Base-by-base conservation (phyloP, 306 rosid species). In the Pyrus communis region DNA sequence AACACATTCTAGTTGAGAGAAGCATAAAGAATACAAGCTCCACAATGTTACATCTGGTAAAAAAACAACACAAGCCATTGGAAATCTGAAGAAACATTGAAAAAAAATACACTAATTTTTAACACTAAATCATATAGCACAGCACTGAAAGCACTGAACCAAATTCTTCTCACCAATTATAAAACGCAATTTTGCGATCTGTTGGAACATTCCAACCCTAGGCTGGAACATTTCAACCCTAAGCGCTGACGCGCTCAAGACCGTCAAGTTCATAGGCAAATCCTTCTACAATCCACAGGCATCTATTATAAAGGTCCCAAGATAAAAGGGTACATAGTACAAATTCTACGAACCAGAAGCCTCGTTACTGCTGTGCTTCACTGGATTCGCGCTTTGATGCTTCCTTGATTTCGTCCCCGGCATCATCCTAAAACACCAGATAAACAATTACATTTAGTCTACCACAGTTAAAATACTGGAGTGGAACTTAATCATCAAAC, bases 351-450 rank as follows among this genome's bases (percentile, higher is more conserved):
- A 80, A 81, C 65, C 85, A 57, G 33, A 49, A 46, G 38, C 21
- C 67, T 33, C 55, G 62, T 70, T 77, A 90, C 86, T 85, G 73
- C 83, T 84, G 88, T 30, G 87, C 84, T 27, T 91, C 97, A 25
- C 75, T 89, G 9, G 97, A 75, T 73, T 85, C 95, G 25, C 82
- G 96, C 80, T 93, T 91, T 42, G 98, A 82, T 69, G 98, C 85
- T 81, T 93, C 98, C 90, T 93, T 93, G 78, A 91, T 91, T 83
- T 93, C 98, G 46, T 93, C 96, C 14, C 97, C 98, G 17, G 97
- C 91, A 19, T 93, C 98, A 72, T 93, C 98, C 98, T 93, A 71
- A 70, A 45, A 52, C 43, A 23, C 55, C 78, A 75, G 49, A 68
- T 28, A 25, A 35, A 46, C 68, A 81, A 70, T 25, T 4, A 66